Evolutionary conservation across 257 asterid species (phyloP).

Genomic region (Jasminum sambac): DNA sequence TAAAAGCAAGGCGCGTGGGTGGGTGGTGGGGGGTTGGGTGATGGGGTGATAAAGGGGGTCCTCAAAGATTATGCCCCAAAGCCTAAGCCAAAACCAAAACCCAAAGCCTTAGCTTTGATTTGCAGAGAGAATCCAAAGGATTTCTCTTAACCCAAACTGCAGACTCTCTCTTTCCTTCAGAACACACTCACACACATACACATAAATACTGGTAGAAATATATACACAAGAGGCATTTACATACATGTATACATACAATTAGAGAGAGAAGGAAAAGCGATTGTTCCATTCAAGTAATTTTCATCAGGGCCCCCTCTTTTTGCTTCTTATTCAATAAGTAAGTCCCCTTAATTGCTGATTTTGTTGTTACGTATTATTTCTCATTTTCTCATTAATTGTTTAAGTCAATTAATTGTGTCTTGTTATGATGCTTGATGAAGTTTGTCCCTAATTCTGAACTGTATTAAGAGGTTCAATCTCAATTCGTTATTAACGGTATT

Average conservation of each 20-base stretch:
- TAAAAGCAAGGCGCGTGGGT: constrained; percentile 12
- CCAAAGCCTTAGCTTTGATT: constrained; percentile 66
- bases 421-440: constrained; percentile 20
- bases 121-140: constrained; percentile 65
- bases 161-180: constrained; percentile 8
- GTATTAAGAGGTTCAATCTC: constrained; percentile 28
- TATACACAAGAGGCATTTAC: constrained; percentile 20
- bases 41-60: constrained; percentile 50
- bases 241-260: constrained; percentile 46
- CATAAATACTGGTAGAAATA: constrained; percentile 20
- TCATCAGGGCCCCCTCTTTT: constrained; percentile 40
- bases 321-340: constrained; percentile 64
- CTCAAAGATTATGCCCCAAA: constrained; percentile 60
- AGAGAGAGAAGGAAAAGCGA: constrained; percentile 32
- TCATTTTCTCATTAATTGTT: neutral
- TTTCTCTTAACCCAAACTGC: constrained; percentile 43
- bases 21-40: constrained; percentile 17
- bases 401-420: constrained; percentile 19
- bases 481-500: constrained; percentile 18
- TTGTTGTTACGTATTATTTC: constrained; percentile 12
- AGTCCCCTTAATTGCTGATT: constrained; percentile 39
- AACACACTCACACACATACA: constrained; percentile 25
- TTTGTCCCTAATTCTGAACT: constrained; percentile 11
- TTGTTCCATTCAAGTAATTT: constrained; percentile 34
- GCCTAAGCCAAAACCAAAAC: constrained; percentile 33